Evolutionary conservation across 1,284 basidiomycete species (phyloP), one percentile per base, ranked within the genome.

Genomic region (Irpex sp.): DNA sequence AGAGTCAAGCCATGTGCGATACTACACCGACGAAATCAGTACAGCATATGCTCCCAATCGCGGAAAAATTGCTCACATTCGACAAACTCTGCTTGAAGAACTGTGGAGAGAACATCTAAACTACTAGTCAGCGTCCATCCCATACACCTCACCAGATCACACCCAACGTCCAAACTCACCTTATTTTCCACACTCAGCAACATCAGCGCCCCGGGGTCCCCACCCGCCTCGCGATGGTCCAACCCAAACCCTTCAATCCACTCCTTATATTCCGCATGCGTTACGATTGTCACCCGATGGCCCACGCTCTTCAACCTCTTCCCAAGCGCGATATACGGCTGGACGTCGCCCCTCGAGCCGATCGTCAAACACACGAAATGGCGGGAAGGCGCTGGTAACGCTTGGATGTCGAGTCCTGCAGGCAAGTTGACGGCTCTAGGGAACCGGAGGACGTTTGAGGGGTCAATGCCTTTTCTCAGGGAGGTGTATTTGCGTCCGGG

Each of bases 61-160:
- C 11, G 7, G 39, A 5, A 46, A 46, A 7, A 6, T 17, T 9
- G 71, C 81, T 65, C 64, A 84, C 83, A 65, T 84, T 80, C 8
- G 77, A 77, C 5, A 93, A 73, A 51, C 87, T 87, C 71, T 92
- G 87, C 68, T 83, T 89, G 77, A 93, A 88, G 72, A 93, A 94
- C n/a, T 89, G 86, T 0, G 91, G 86, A 0, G 90, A 91, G 75
- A 93, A 93, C 83, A 92, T 93, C 81, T 89, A 75, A 26, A 21
- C 50, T 15, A 13, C 31, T 26, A 19, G 33, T 51, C 4, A 51
- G 49, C 8, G 4, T 26, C 17, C 9, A 33, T 47, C 15, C 26
- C 58, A 33, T 17, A 61, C 50, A 21, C 11, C 31, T 33, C 31
- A 33, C 31, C 5, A 33, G 2, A 33, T 33, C 31, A 33, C 31